Base-by-base conservation (phyloP, 2,329 filamentous ascomycete species). In the Fusarium guadeloupense region DNA sequence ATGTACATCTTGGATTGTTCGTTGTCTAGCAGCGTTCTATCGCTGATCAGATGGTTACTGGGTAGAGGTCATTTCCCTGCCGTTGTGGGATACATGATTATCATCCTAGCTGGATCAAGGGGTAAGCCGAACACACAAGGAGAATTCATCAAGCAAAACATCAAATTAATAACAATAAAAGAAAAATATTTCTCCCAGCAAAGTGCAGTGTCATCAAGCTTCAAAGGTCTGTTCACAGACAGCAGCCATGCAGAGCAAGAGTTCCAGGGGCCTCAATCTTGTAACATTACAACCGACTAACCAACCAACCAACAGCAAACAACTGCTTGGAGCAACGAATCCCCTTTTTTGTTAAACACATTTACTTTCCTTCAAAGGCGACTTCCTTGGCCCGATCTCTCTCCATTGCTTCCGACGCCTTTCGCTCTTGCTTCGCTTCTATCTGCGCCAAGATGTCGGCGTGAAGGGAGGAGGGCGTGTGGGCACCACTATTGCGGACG, bases 381-480 rank as follows among this genome's bases (percentile, higher is more conserved):
- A n/a, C 9, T 2, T 40, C 17, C 10, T 54, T 40, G 8, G 16
- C n/a, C 41, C 26, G 26, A 5, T 23, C 31, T 13, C 25, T 41
- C 16, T 35, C 31, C 7, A 20, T 20, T 23, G 16, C 45, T 9
- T 38, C 41, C 5, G 48, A 46, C 6, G 46, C 25, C 23, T 33
- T 47, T 19, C 49, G 49, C 16, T 60, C 45, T 20, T 38, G 54
- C 23, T 58, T 65, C 19, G 58, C 59, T 39, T 59, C 59, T 21
- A 69, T 58, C 39, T 67, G 65, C n/a, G 58, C 57, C 37, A 67
- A 43, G 33, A 70, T 72, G 51, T 72, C 67, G 21, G 57, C 58
- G 10, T 59, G 67, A 8, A 73, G 56, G 14, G 71, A 70, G 16
- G 39, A 40, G 6, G 69, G 69, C 5, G 69, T 68, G 25, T 56